Base-by-base conservation (phyloP, 2,329 filamentous ascomycete species). In the Clonostachys byssicola region DNA sequence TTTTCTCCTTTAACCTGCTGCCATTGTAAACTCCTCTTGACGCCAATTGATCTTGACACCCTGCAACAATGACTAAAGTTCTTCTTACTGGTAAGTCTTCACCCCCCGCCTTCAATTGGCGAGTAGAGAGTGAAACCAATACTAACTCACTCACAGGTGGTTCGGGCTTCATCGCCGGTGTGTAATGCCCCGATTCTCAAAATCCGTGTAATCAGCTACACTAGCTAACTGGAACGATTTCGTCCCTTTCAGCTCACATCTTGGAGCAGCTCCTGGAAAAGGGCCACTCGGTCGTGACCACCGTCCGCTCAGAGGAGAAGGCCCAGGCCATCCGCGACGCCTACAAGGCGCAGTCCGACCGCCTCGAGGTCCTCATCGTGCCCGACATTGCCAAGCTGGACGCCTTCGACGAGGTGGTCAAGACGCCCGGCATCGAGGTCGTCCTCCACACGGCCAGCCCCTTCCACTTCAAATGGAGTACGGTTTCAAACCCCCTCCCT, bases 361-460 rank as follows among this genome's bases (percentile, higher is more conserved):
- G 69, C 34, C 73, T 83, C 16, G 57, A 65, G 34, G 67, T 77
- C 12, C 69, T 63, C 47, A 83, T 94, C 55, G 89, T 95, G 20
- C 81, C 85, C 16, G 89, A 95, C 60, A 88, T 95, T 54, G 87
- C 88, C 5, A 66, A 83, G 58, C 76, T 82, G 40, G 76, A 77
- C 47, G 89, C 90, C 48, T 95, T 95, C 61, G 83, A 89, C 56
- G 73, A 83, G 56, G 81, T 78, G 2, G 71, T 77, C 51, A 64
- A 70, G 61, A 68, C 60, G 5, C 71, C 74, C 2, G 73, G 70
- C 23, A 63, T 83, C 45, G 73, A 79, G 48, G 75, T 75, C 43
- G 78, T 84, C 38, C 65, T 83, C 46, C 80, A 85, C 66, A 81
- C 80, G 3, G 81, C 81, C 1, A 81, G 77, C 44, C 80, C 81